Evolutionary conservation across 108 stramenopile species (phyloP), one percentile per base, ranked within the genome.

Genomic region (Bacterosira constricta): DNA sequence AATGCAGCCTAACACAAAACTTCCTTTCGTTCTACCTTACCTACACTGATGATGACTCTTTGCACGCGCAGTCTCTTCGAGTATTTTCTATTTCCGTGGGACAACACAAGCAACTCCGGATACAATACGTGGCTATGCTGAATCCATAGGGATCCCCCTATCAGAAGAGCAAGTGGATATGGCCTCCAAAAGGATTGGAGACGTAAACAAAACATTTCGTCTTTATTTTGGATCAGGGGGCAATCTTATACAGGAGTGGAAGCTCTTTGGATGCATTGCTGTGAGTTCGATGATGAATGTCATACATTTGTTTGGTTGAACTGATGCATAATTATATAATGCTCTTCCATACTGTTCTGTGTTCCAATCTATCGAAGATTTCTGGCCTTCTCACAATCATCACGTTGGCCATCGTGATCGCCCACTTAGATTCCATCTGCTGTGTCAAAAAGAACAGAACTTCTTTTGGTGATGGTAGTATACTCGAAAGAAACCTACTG

Each of bases 401-500:
- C 42, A 74, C 64, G 3, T 10, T 57, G 34, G 9, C 65, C 20
- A 46, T 65, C 2, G 6, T 74, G 7, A 54, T 74, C 0, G 73
- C 73, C 11, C 73, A 74, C 59, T 41, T 74, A 39, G 73, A 74
- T 26, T 74, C 73, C 1, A 58, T 39, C 17, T 74, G 63, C 73
- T 74, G 29, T 45, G 63, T 63, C 4, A 65, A 51, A 2, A 54
- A 27, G 13, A 65, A 65, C 41, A 41, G 64, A 39, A 13, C 21
- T 26, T 65, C 65, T 46, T 74, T 74, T 18, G 49, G 56, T 30
- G 64, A 74, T 58, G 73, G 73, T 8, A 74, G 73, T 41, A 27
- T 21, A 38, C 26, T 36, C 18, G 73, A 74, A 27, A 65, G 73
- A 39, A 74, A 65, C 45, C 37, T 74, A 8, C 60, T 74, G 1